Base-by-base conservation (phyloP, 2,329 filamentous ascomycete genomes). In the Colletotrichum agaves region DNA sequence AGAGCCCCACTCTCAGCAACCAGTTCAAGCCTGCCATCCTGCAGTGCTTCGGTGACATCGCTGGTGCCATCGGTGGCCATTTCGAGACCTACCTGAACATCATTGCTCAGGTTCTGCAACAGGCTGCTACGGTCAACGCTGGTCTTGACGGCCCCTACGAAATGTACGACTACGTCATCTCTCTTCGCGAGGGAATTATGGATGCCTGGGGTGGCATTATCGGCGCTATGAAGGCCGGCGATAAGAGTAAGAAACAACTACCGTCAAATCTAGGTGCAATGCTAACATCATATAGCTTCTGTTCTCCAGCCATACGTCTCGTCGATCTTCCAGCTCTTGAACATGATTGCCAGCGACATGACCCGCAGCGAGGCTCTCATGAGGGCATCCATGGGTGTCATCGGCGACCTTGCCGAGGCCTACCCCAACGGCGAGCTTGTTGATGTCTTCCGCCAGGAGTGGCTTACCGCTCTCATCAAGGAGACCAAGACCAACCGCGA, bases 191-290 rank as follows among this genome's bases (percentile, higher is more conserved):
- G 78, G 96, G 95, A 73, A 98, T 99, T 73, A 97, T 98, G 91
- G 96, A 99, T 85, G 96, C 96, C 37, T 99, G 97, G 94, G 94
- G 94, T 75, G 96, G 96, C 72, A 96, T 97, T 72, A 94, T 99
- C 76, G 90, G 95, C 78, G 94, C 96, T 60, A 94, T 98, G 91
- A 97, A 96, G 84, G 82, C 86, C 58, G 93, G 91, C 75, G 84
- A 84, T 75, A 95, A 95, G 84, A 90, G 91, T 92, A 80, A 79
- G 89, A 59, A 17, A 11, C 6, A 19, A 82, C 17, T 41, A 47
- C 4, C 21, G 6, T 4, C 17, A 50, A n/a, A 8, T 17, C 21
- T 33, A 21, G 43, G 41, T 21, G 19, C 41, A 43, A 31, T 71
- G 21, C 77, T 81, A 73, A 80, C 73, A 46, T 5, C 10, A 17